Conservation (phyloP, 139 green algal genomes). For the Auxenochlorella pyrenoidosa region DNA sequence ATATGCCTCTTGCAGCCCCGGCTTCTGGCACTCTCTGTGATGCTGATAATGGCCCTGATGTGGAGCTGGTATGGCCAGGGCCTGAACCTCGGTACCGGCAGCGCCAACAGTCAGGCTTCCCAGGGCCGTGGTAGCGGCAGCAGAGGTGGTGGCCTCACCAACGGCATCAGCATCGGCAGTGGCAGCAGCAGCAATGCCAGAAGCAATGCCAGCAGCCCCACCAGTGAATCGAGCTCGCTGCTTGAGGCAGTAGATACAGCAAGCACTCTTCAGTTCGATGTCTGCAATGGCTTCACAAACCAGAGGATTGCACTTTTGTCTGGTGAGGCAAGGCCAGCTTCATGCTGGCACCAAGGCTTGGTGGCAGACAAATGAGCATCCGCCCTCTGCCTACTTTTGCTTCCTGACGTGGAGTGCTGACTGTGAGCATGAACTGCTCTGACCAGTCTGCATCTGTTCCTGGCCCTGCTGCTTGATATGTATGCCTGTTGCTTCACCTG, state of each 20-base stretch:
- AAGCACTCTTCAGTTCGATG: conserved; percentile 18
- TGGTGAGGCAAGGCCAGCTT: not conserved
- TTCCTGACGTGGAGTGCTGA: too few species aligned
- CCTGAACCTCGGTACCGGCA: too few species aligned
- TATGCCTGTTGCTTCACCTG: too few species aligned
- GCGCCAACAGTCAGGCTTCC: not conserved
- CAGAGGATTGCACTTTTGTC: conserved; percentile 26
- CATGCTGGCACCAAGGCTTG: not conserved
- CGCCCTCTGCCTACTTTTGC: too few species aligned
- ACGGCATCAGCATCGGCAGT: too few species aligned
- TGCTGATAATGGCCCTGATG: not conserved
- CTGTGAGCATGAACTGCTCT: too few species aligned
- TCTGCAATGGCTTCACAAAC: conserved; percentile 40
- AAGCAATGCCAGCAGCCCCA: not conserved
- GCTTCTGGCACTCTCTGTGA: not conserved
- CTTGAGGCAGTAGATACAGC: not conserved
- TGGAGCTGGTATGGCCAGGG: not conserved
- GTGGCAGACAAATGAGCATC: too few species aligned
- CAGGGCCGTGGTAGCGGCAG: not conserved
- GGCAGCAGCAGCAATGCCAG: not conserved
- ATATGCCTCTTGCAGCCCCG: not conserved
- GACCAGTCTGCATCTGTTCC: too few species aligned
- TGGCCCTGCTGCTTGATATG: not conserved
- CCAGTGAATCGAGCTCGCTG: not conserved
- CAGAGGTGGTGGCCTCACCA: too few species aligned